Percentiles rank a stretch among this genome's conserved stretches.
Conservation (phyloP, 345 rosid genomes). For the Corchorus capsularis region DNA sequence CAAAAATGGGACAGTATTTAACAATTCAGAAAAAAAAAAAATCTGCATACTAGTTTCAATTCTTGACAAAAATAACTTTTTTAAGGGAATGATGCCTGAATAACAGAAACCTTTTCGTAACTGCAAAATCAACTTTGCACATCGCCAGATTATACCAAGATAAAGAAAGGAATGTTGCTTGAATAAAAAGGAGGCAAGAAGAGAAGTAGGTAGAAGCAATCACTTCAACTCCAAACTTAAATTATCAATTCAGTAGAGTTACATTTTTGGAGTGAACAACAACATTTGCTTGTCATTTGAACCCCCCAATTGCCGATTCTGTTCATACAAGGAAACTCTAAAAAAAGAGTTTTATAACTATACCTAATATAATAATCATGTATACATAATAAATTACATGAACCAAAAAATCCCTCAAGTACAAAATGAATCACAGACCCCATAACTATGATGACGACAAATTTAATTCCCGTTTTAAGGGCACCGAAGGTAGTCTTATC, state of each 20-base stretch:
- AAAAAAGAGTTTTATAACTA: background rate
- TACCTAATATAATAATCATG: background rate
- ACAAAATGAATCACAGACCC: conserved; percentile 31
- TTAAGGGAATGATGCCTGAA: too few relatives aligned
- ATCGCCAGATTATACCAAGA: background rate
- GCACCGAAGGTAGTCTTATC: background rate
- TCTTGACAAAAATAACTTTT: too few relatives aligned
- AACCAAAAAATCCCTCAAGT: conserved; percentile 9
- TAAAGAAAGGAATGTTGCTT: background rate
- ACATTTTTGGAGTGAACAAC: background rate
- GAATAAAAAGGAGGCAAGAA: conserved; percentile 35
- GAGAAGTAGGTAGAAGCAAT: conserved; percentile 29
- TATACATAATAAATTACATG: conserved; percentile 16
- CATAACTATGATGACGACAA: background rate
- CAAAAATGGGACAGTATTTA: too few relatives aligned
- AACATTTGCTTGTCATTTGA: background rate
- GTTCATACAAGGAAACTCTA: conserved; percentile 1
- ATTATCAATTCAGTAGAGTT: background rate
- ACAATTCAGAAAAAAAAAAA: too few relatives aligned
- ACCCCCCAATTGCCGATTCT: background rate
- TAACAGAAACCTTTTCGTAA: too few relatives aligned
- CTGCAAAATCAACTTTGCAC: too few relatives aligned
- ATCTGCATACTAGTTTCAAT: too few relatives aligned
- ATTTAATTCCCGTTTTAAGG: conserved; percentile 7
- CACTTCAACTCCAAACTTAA: conserved; percentile 1